Conservation (phyloP, 164 flowering plant species). For the Paratinospora sagittata region DNA sequence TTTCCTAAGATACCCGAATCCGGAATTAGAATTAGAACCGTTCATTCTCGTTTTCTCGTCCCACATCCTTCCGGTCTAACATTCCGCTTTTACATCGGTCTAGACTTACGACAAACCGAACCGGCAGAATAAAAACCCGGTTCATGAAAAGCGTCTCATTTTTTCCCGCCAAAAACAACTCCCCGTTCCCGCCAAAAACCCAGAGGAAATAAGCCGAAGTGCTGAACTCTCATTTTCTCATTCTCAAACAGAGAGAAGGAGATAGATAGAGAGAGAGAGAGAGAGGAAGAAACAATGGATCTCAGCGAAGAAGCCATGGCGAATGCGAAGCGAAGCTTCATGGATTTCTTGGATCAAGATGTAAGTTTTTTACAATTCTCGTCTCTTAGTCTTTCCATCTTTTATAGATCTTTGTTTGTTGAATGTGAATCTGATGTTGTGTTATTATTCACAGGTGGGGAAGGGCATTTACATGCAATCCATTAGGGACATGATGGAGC, state of each 20-base stretch:
- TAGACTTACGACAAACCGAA: too few species aligned
- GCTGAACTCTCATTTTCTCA: neutral
- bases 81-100: too few species aligned
- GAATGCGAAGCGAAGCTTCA: conserved; percentile 60
- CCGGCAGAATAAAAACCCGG: neutral
- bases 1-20: neutral
- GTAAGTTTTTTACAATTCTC: conserved; percentile 22
- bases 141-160: neutral
- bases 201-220: neutral
- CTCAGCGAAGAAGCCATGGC: conserved; percentile 56
- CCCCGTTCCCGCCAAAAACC: conserved; percentile 1
- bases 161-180: neutral
- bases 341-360: conserved; percentile 67
- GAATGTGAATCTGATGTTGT: neutral
- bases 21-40: neutral
- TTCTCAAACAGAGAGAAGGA: neutral
- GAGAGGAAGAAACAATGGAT: conserved; percentile 37
- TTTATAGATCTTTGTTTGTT: neutral
- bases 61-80: too few species aligned
- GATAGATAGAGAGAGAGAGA: neutral
- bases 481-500: conserved; percentile 57
- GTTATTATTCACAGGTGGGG: conserved; percentile 24
- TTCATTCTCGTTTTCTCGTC: too few species aligned
- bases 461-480: conserved; percentile 51
- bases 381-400: conserved; percentile 4